These are phyloP conservation scores for Trichoderma cornu-damae DNA, from an alignment of 2,329 filamentous ascomycete species.

Conservation along the genomic window DNA sequence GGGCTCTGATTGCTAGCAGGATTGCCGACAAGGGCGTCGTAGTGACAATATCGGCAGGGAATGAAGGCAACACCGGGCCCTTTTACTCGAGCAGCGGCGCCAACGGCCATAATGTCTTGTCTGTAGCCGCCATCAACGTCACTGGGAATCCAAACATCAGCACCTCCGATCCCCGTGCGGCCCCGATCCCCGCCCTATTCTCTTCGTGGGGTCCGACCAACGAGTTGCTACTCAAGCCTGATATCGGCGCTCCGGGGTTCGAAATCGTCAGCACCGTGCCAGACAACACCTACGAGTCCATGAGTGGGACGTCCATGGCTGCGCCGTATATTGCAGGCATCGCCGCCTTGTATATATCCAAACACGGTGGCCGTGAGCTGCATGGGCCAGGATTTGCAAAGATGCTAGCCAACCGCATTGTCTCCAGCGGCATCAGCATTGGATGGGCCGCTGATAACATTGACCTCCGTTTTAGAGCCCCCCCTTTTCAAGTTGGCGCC, in stretches of 20 bases:
- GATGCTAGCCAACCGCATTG: conserved; percentile 32
- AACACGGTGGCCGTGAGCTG: conserved; percentile 37
- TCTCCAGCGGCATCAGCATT: conserved; percentile 32
- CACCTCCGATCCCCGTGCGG: conserved; percentile 25
- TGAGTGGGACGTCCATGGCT: conserved; percentile 54
- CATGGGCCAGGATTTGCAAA: conserved; percentile 35
- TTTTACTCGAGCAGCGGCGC: conserved; percentile 40
- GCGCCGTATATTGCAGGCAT: conserved; percentile 50
- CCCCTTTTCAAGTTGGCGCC: conserved; percentile 41
- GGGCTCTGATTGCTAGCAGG: conserved; percentile 38
- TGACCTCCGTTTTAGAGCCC: conserved; percentile 27
- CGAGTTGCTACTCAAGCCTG: conserved; percentile 47
- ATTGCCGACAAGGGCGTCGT: conserved; percentile 44
- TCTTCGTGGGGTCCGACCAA: conserved; percentile 50
- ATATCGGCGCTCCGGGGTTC: conserved; percentile 46
- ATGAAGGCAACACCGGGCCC: conserved; percentile 44
- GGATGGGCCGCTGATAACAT: conserved; percentile 28
- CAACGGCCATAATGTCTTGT: conserved; percentile 32
- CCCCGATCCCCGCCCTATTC: conserved; percentile 40
- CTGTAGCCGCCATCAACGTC: conserved; percentile 38
- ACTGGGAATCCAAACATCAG: conserved; percentile 39
- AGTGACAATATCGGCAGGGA: conserved; percentile 48
- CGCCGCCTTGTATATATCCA: conserved; percentile 42
- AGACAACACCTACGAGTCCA: conserved; percentile 39
- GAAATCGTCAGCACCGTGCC: conserved; percentile 47